These are phyloP conservation scores for Alternaria ethzedia DNA, from an alignment of 2,329 filamentous ascomycete genomes.

Conservation along the genomic window DNA sequence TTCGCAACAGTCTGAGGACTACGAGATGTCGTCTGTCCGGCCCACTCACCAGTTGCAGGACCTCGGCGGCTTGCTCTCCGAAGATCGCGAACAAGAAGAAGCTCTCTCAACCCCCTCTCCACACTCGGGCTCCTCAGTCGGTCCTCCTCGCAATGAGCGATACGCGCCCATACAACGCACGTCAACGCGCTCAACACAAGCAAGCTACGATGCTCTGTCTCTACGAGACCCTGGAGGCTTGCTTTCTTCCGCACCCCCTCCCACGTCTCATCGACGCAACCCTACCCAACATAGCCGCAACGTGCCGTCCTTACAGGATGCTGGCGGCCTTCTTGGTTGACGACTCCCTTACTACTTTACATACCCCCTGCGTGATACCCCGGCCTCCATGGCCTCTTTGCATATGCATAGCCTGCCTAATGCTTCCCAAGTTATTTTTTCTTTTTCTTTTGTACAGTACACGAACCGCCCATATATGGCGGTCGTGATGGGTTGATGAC, in stretches of 20 bases:
- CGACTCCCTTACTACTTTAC: constrained; percentile 13
- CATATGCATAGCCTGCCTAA: constrained; percentile 29
- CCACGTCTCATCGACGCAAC: constrained; percentile 25
- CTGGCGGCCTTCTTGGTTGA: constrained; percentile 40
- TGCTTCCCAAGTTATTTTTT: constrained; percentile 11
- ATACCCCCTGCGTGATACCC: constrained; percentile 43
- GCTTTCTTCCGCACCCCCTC: constrained; percentile 18
- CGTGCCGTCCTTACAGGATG: constrained; percentile 39
- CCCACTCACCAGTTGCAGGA: constrained; percentile 35
- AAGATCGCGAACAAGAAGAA: constrained; percentile 31
- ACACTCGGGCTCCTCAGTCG: constrained; percentile 21
- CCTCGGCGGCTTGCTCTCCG: constrained; percentile 30
- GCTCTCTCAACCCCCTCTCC: constrained; percentile 16
- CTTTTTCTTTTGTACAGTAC: constrained; percentile 9
- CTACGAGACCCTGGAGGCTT: constrained; percentile 42
- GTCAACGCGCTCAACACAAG: constrained; percentile 30
- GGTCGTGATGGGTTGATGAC: constrained; percentile 24
- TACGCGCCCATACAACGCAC: constrained; percentile 23
- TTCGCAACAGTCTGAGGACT: constrained; percentile 44
- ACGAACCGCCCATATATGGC: constrained; percentile 29
- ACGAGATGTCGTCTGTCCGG: constrained; percentile 35
- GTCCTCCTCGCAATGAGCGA: constrained; percentile 15
- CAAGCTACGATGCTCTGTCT: constrained; percentile 32
- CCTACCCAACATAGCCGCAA: constrained; percentile 31
- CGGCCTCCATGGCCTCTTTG: constrained; percentile 25